Evolutionary conservation across 208 protist genomes (phyloP), one percentile per base, ranked within the genome.

Genomic region (Crithidia brevicula): DNA sequence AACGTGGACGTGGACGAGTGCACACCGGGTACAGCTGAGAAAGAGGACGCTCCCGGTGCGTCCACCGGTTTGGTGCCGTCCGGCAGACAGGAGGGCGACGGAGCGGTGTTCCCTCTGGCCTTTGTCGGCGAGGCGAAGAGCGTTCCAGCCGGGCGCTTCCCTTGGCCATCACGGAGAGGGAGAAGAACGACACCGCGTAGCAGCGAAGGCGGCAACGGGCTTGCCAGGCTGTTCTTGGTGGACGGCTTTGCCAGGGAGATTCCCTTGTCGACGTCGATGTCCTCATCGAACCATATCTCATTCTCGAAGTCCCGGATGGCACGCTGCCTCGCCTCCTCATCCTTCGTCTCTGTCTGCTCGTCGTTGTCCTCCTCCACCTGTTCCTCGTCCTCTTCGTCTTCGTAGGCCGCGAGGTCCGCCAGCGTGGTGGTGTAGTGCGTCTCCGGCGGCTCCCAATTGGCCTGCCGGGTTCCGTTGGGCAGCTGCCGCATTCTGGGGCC

Each of bases 391-490:
- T 77, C 56, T 23, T 71, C 63, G 20, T 72, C 65, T 5, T 73
- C 65, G 28, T 23, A 36, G 9, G 33, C 50, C 15, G 67, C 67
- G 20, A 63, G 31, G 54, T 72, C 67, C 1, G 67, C 57, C 7
- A 72, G 47, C 1, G 67, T 72, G 8, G 74, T 74, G 43, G 42
- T 43, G 68, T 76, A 81, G 64, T 72, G 49, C 42, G 75, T 81
- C 63, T 50, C 58, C 0, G 75, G 75, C 18, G 75, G 36, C 16
- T n/a, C 38, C 75, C 75, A 81, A 52, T 81, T 51, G 5, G 75
- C 75, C 20, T 31, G 45, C 1, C 68, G 75, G 31, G 61, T 56
- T 15, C 68, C 63, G 22, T 68, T 51, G 31, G 56, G 75, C 5
- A 81, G 68, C 28, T 15, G 7, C 2, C 75, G 68, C 28, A 56